These are phyloP conservation scores for Syncephalastrum contaminatum DNA, from an alignment of 371 early-diverging fungal species.

Conservation along the genomic window DNA sequence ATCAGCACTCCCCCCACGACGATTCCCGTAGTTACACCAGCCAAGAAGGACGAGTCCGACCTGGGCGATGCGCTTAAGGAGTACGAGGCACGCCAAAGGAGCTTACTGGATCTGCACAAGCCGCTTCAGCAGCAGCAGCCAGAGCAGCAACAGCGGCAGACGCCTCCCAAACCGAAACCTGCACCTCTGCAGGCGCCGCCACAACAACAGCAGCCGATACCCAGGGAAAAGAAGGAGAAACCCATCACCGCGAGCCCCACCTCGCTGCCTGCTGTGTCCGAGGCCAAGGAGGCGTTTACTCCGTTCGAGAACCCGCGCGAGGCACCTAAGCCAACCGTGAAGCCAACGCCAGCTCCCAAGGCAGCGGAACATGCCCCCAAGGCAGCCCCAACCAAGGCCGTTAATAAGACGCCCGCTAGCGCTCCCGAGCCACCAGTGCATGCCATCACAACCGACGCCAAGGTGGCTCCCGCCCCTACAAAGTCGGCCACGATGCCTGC, in stretches of 20 bases:
- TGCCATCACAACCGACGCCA: background rate
- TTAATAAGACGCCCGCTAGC: background rate
- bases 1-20: conserved; percentile 2
- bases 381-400: conserved; percentile 7
- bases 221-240: conserved; percentile 1
- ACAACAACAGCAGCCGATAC: background rate
- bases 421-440: background rate
- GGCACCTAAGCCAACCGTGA: conserved; percentile 23
- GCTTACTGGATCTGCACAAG: background rate
- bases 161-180: no score
- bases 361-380: conserved; percentile 1
- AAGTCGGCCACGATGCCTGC: background rate
- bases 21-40: conserved; percentile 6
- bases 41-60: background rate
- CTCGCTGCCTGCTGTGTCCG: background rate
- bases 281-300: conserved; percentile 2
- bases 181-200: no score
- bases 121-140: no score
- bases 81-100: conserved; percentile 6
- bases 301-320: conserved; percentile 35
- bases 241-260: no score
- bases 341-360: conserved; percentile 1
- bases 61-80: conserved; percentile 1
- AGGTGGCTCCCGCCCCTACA: background rate
- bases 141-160: no score